Conservation (phyloP, 2,329 filamentous ascomycete species). For the Parastagonospora nodorum region DNA sequence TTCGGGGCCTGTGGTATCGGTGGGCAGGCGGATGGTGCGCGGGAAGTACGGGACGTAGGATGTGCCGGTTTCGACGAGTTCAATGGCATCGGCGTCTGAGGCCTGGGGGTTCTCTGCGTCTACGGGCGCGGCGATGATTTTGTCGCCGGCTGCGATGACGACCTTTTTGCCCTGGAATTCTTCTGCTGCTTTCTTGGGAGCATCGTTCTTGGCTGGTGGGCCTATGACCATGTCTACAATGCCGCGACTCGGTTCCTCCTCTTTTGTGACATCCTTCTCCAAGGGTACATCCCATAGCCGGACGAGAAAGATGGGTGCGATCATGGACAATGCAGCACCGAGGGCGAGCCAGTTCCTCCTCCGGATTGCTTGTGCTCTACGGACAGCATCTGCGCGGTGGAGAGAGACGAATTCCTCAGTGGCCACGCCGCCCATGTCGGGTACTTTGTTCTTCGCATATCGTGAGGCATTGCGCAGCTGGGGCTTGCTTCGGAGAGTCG, state of each 20-base stretch:
- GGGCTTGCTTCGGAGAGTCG: slow-evolving; percentile 13
- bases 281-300: slow-evolving; percentile 37
- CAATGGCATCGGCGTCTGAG: slow-evolving; percentile 60
- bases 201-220: slow-evolving; percentile 34
- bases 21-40: slow-evolving; percentile 68
- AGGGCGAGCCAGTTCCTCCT: slow-evolving; percentile 41
- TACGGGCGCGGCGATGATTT: slow-evolving; percentile 54
- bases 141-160: slow-evolving; percentile 66
- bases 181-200: slow-evolving; percentile 37
- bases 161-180: slow-evolving; percentile 61
- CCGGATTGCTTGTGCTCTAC: slow-evolving; percentile 31
- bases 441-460: slow-evolving; percentile 9
- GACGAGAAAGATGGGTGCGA: slow-evolving; percentile 43
- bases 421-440: background rate
- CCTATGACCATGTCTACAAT: slow-evolving; percentile 32
- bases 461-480: slow-evolving; percentile 25
- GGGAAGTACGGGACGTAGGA: slow-evolving; percentile 81
- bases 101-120: slow-evolving; percentile 35
- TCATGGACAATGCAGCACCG: slow-evolving; percentile 44
- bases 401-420: slow-evolving; percentile 39
- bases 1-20: slow-evolving; percentile 38
- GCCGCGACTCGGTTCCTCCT: slow-evolving; percentile 27
- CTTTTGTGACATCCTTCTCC: slow-evolving; percentile 16
- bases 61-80: slow-evolving; percentile 81
- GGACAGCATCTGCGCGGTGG: slow-evolving; percentile 40